Conservation (phyloP, 345 rosid genomes). For the Hibiscus syriacus region DNA sequence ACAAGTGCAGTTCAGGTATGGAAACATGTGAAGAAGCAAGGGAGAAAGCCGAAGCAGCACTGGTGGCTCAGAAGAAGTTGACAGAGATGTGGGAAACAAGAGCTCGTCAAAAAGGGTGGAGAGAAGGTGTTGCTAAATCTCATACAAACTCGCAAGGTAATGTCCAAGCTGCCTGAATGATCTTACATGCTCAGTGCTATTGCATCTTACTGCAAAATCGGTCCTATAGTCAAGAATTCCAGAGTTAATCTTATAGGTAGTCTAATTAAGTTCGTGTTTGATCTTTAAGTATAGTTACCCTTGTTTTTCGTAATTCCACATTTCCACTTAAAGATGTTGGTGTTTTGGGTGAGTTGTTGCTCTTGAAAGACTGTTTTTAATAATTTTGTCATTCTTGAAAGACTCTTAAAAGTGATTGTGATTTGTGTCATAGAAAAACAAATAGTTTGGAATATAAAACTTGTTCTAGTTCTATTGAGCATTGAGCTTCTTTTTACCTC, state of each 20-base stretch:
- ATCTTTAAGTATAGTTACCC: not conserved
- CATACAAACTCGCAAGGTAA: slow-evolving; percentile 42
- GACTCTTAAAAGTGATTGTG: not conserved
- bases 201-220: not conserved
- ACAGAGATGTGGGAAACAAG: not conserved
- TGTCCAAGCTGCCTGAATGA: slow-evolving; percentile 33
- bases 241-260: not conserved
- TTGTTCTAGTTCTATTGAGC: not conserved
- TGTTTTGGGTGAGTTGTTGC: not conserved
- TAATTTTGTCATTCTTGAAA: no score
- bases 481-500: not conserved
- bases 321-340: not conserved
- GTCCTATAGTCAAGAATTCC: not conserved
- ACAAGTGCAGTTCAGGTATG: slow-evolving; percentile 90
- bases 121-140: slow-evolving; percentile 30
- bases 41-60: not conserved
- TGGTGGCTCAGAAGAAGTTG: not conserved
- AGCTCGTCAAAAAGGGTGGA: not conserved
- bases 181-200: not conserved
- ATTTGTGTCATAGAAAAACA: not conserved
- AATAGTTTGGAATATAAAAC: not conserved
- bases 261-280: not conserved
- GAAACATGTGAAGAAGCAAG: not conserved
- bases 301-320: not conserved
- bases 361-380: no score